These are phyloP conservation scores for Syncephalastrum contaminatum DNA, from an alignment of 371 early-diverging fungal species.

Conservation along the genomic window DNA sequence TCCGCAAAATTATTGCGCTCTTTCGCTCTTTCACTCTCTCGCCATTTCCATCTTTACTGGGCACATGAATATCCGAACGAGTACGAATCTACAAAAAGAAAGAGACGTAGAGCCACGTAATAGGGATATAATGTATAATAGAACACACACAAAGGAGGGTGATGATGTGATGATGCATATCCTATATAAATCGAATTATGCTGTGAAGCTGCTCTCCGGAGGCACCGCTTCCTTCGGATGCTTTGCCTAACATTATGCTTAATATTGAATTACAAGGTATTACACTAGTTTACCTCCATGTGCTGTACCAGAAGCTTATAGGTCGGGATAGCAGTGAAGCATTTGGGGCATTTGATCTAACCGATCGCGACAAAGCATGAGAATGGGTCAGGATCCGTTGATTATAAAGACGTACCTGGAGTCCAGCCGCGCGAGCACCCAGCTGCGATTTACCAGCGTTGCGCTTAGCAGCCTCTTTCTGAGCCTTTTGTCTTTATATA, in stretches of 20 bases:
- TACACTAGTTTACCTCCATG: slow-evolving; percentile 47
- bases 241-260: slow-evolving; percentile 40
- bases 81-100: background rate
- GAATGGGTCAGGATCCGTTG: background rate
- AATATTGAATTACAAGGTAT: background rate
- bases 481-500: slow-evolving; percentile 50
- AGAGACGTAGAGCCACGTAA: background rate
- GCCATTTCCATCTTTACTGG: no score
- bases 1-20: no score
- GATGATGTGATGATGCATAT: background rate
- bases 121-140: background rate
- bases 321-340: slow-evolving; percentile 43
- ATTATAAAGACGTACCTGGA: slow-evolving; percentile 34
- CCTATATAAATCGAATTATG: background rate
- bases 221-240: slow-evolving; percentile 58
- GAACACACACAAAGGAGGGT: no score
- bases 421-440: slow-evolving; percentile 59
- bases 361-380: background rate
- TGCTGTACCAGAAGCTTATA: slow-evolving; percentile 62
- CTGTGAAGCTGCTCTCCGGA: slow-evolving; percentile 32
- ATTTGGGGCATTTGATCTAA: slow-evolving; percentile 46
- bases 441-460: slow-evolving; percentile 49
- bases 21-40: no score
- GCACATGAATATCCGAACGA: background rate
- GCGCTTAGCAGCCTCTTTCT: slow-evolving; percentile 54